Conservation (phyloP, 768 basidiomycete genomes). For the Baorangia bicolor region DNA sequence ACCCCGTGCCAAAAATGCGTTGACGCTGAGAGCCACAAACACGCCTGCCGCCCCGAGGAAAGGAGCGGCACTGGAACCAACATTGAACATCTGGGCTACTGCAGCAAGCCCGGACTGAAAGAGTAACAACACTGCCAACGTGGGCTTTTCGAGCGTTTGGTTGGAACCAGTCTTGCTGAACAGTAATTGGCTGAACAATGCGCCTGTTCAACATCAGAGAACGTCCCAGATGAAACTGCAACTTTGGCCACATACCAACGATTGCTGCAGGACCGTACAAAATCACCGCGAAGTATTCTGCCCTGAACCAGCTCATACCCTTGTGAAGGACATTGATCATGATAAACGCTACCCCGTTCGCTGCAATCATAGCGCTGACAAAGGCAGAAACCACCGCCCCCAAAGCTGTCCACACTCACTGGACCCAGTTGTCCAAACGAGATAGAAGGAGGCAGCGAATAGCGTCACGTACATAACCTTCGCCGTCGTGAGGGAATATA, state of each 20-base stretch:
- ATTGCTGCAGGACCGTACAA: slow-evolving; percentile 77
- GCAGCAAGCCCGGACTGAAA: slow-evolving; percentile 57
- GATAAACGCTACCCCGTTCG: slow-evolving; percentile 70
- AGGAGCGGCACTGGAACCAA: slow-evolving; percentile 78
- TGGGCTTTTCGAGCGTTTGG: slow-evolving; percentile 54
- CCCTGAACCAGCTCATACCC: slow-evolving; percentile 84
- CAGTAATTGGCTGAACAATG: slow-evolving; percentile 59
- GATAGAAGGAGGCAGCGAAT: slow-evolving; percentile 43
- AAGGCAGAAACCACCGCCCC: slow-evolving; percentile 51
- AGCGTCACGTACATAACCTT: slow-evolving; percentile 58
- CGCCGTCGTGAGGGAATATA: slow-evolving; percentile 75
- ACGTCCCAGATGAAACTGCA: background rate
- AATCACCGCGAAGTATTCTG: slow-evolving; percentile 59
- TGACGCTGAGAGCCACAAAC: slow-evolving; percentile 53
- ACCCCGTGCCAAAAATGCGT: slow-evolving; percentile 40
- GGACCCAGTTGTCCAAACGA: slow-evolving; percentile 39
- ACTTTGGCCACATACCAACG: slow-evolving; percentile 49
- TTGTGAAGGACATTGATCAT: slow-evolving; percentile 63
- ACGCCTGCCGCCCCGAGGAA: slow-evolving; percentile 62
- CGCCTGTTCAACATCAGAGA: slow-evolving; percentile 42
- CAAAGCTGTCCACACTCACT: slow-evolving; percentile 39
- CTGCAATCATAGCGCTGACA: slow-evolving; percentile 55
- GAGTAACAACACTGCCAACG: slow-evolving; percentile 62
- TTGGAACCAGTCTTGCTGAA: slow-evolving; percentile 31
- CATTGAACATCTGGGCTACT: slow-evolving; percentile 56